Evolutionary conservation across 352 stramenopile species (phyloP).

Genomic region (Globisporangium acanthophoron): DNA sequence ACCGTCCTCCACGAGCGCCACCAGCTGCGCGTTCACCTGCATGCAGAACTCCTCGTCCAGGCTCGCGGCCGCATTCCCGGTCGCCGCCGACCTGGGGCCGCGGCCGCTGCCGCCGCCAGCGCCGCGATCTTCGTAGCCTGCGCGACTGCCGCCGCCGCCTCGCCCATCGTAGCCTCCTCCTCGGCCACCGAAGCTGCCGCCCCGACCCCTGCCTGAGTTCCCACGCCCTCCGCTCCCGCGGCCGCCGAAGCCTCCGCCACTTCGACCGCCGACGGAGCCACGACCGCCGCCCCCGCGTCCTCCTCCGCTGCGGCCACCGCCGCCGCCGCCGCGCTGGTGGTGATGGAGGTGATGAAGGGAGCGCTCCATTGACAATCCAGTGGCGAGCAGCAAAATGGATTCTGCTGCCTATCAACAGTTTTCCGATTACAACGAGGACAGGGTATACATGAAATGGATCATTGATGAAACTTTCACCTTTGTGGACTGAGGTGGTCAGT

Average conservation of each 20-base stretch:
- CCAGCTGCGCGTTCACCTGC: conserved; percentile 47
- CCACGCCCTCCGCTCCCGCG: conserved; percentile 1
- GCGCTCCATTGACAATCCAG: not conserved
- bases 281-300: not conserved
- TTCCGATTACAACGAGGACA: too few species aligned
- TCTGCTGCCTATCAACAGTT: too few species aligned
- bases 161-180: not conserved
- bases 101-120: conserved; percentile 9
- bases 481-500: too few species aligned
- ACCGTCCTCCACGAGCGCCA: conserved; percentile 61
- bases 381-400: not conserved
- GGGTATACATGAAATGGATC: too few species aligned
- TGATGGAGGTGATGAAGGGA: not conserved
- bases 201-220: not conserved
- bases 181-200: conserved; percentile 4
- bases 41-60: conserved; percentile 73
- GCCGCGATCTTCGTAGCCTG: not conserved
- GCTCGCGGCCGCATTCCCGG: conserved; percentile 21
- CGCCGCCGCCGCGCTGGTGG: not conserved
- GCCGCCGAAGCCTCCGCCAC: not conserved
- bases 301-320: conserved; percentile 1
- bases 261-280: not conserved
- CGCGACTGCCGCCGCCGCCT: not conserved
- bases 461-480: too few species aligned
- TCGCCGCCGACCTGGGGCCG: conserved; percentile 4